Percentiles rank a stretch among this genome's conserved stretches.
phyloP scores from a whole-genome alignment of 345 rosid species.

The Mercurialis annua region DNA sequence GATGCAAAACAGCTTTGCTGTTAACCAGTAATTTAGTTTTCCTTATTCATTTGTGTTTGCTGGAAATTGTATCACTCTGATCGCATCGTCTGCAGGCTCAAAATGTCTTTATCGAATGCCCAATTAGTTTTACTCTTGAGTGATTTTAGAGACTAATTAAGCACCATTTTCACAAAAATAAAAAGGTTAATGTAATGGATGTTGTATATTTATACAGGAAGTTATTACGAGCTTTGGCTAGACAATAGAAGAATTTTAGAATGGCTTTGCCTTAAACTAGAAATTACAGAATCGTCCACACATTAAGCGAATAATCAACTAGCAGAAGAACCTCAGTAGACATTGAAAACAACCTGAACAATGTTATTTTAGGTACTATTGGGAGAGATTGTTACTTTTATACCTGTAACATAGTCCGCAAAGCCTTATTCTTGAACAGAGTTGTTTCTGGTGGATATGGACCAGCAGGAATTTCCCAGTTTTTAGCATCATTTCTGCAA shows the following conservation, averaged over 20 bases:
- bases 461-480: conserved; percentile 80
- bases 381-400: conserved; percentile 13
- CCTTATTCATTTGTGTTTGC: background rate
- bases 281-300: background rate
- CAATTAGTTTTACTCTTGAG: background rate
- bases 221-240: background rate
- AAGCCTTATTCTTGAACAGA: conserved; percentile 73
- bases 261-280: background rate
- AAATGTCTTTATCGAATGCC: background rate
- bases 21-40: background rate
- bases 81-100: background rate
- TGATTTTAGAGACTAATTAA: background rate
- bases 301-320: background rate
- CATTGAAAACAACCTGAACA: conserved; percentile 5
- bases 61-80: background rate
- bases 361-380: conserved; percentile 5
- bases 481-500: conserved; percentile 66
- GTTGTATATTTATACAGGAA: background rate
- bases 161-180: background rate
- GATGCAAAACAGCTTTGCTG: background rate
- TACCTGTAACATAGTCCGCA: conserved; percentile 80
- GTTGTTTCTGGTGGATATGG: conserved; percentile 76
- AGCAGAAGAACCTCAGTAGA: conserved; percentile 2
- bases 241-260: background rate
- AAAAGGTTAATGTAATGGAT: background rate